Evolutionary conservation across 306 rosid species (phyloP).

Genomic region (Hylodesmum podocarpum): DNA sequence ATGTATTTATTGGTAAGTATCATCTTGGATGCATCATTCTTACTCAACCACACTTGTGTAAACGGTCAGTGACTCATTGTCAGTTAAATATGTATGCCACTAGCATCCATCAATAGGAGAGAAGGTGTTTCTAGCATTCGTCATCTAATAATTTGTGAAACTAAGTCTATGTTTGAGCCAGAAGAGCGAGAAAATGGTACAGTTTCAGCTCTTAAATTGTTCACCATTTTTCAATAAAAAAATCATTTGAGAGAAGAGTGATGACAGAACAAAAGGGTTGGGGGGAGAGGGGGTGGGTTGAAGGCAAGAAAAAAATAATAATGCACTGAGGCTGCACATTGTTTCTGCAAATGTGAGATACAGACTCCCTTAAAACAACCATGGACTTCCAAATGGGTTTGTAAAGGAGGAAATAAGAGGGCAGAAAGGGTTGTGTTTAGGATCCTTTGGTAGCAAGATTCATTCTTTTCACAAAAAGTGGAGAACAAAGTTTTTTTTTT

Average conservation of each 20-base stretch:
- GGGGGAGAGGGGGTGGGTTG: too few species aligned
- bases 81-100: neutral
- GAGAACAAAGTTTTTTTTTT: neutral
- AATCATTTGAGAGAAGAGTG: neutral
- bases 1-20: constrained; percentile 82
- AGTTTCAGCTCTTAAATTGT: neutral
- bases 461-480: neutral
- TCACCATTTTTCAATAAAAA: neutral
- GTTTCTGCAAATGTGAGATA: neutral
- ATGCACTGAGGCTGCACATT: neutral
- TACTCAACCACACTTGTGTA: neutral
- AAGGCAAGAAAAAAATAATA: constrained; percentile 9
- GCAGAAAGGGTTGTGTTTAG: neutral
- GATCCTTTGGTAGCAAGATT: neutral
- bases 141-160: neutral
- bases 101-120: neutral
- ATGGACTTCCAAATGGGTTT: constrained; percentile 13
- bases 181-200: neutral
- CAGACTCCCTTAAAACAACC: constrained; percentile 4
- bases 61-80: neutral
- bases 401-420: neutral
- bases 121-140: too few species aligned
- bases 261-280: neutral
- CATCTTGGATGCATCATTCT: constrained; percentile 14
- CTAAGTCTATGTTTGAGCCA: neutral